Evolutionary conservation across 805 yeast genomes (phyloP).

Genomic region (Komagataella populi): DNA sequence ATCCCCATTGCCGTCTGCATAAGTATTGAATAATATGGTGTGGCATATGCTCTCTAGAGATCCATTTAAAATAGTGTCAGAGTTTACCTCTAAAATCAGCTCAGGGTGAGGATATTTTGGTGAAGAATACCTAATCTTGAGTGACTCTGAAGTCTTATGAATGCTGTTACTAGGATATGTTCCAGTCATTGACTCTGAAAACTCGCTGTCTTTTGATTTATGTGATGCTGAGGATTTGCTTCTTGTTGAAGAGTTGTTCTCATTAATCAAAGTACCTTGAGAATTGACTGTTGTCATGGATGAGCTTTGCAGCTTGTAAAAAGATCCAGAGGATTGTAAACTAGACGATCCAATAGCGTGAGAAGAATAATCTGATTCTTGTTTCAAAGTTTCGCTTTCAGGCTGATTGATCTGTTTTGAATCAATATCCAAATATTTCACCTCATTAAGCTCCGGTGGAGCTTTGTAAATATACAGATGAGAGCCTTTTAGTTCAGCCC

Average conservation of each 20-base stretch:
- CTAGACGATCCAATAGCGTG: neutral
- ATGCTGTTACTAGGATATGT: neutral
- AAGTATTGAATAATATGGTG: conserved; percentile 44
- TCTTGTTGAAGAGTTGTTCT: neutral
- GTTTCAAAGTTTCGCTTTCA: neutral
- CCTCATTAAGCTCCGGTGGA: conserved; percentile 29
- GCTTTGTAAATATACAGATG: conserved; percentile 47
- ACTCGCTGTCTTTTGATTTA: neutral
- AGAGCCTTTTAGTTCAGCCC: conserved; percentile 64
- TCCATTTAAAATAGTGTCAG: conserved; percentile 33
- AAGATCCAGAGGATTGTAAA: neutral
- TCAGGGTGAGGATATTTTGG: conserved; percentile 51
- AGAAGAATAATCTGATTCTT: neutral
- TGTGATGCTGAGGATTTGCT: neutral
- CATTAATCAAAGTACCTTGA: neutral
- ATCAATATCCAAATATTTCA: conserved; percentile 15
- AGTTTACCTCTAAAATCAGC: conserved; percentile 31
- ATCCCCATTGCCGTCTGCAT: conserved; percentile 18
- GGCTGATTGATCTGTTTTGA: neutral
- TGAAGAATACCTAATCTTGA: conserved; percentile 18
- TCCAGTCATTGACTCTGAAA: neutral
- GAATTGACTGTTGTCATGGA: neutral
- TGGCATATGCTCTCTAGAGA: conserved; percentile 68
- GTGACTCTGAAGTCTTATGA: neutral
- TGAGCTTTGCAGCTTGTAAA: neutral